Base-by-base conservation (phyloP, 2,329 filamentous ascomycete genomes). In the Clonostachys chloroleuca region DNA sequence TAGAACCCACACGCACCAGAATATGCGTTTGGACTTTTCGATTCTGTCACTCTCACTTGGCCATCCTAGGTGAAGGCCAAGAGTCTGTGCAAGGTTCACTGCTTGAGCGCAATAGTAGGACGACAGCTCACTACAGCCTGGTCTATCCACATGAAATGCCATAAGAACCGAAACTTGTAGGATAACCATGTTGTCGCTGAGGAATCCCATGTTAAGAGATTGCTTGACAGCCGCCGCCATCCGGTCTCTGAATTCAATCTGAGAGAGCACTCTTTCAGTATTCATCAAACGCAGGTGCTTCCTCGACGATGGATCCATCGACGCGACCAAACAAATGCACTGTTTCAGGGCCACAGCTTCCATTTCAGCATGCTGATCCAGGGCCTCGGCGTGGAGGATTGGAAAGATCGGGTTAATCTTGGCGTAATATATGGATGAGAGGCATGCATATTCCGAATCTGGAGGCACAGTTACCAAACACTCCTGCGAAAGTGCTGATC, bases 1-100 rank as follows among this genome's bases (percentile, higher is more conserved):
- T 16, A 55, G 46, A 5, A 52, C 49, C 53, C 54, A 57, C 7
- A 56, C 47, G 42, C 55, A 56, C 44, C 54, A 55, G 40, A 57
- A 57, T 7, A 57, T 36, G 8, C 55, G 53, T 24, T 44, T 24
- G 8, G 52, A 47, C 30, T 48, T 50, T 33, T 50, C 45, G 3
- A 43, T 43, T 5, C 44, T 49, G 7, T 43, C 49, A 6, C 49
- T 47, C 10, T 51, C 53, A 8, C 52, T 51, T 2, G 54, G 55
- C 45, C 55, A 56, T 30, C 54, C 52, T 3, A 57, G 47, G 39
- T 57, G 55, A 8, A 57, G 52, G 3, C 54, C 55, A 18, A 57
- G 46, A 2, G 51, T 55, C 34, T 54, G 55, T 6, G 53, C 46
- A 20, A 54, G 51, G 17, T 50, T 50, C 10, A 57, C 53, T 12